These are phyloP conservation scores for Capronia epimyces DNA, from an alignment of 2,329 filamentous ascomycete genomes.

Conservation along the genomic window DNA sequence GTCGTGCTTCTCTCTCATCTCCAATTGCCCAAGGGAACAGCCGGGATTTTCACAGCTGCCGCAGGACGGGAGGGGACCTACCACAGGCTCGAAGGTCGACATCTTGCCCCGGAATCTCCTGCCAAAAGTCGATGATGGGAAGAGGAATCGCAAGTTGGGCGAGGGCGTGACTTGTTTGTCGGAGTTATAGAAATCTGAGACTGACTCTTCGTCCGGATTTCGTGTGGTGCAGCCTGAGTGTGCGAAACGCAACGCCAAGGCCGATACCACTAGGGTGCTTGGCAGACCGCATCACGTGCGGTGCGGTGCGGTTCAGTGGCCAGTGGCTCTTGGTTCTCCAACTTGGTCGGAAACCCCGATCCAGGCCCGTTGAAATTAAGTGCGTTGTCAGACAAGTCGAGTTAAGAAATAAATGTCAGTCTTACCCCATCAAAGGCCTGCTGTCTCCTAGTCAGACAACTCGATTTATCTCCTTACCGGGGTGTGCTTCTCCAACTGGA, in stretches of 20 bases:
- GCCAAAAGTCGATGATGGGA: slow-evolving; percentile 17
- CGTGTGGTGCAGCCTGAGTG: slow-evolving; percentile 5
- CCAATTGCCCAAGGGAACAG: no score
- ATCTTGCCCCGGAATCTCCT: slow-evolving; percentile 45
- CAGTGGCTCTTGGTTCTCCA: no score
- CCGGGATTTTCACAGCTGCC: background rate
- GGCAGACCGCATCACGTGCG: background rate
- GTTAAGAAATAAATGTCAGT: no score
- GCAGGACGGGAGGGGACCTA: slow-evolving; percentile 41
- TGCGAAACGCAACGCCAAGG: slow-evolving; percentile 5
- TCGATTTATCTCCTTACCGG: no score
- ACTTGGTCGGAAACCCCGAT: no score
- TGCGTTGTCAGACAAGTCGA: background rate
- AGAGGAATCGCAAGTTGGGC: slow-evolving; percentile 21
- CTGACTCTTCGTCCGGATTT: slow-evolving; percentile 2
- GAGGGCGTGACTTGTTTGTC: slow-evolving; percentile 14
- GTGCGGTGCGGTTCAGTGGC: no score
- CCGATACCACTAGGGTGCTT: background rate
- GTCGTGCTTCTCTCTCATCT: background rate
- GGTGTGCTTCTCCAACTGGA: no score
- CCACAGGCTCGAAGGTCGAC: slow-evolving; percentile 62
- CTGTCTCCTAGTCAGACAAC: no score
- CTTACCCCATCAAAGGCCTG: no score
- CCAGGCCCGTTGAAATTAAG: no score
- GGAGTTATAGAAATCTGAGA: slow-evolving; percentile 13